Evolutionary conservation across 73 alveolate genomes (phyloP).

Genomic region (Urostyla sp.): DNA sequence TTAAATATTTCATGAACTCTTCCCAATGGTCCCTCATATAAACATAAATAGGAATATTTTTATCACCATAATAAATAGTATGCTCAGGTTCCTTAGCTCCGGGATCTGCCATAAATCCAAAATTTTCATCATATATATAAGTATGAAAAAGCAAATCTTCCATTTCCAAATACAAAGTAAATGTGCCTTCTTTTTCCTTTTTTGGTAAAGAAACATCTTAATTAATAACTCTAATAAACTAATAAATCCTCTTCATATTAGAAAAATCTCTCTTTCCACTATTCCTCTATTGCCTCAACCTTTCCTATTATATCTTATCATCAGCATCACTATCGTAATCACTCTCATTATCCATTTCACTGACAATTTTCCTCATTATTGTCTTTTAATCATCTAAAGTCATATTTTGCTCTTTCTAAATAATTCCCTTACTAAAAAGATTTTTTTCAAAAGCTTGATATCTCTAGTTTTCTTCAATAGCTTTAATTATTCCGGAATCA

Average conservation of each 20-base stretch:
- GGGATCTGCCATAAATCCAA: constrained; percentile 63
- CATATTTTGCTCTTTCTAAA: constrained; percentile 5
- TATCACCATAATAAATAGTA: constrained; percentile 31
- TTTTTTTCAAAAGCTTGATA: too few species aligned
- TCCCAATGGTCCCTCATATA: constrained; percentile 32
- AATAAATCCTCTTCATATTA: constrained; percentile 20
- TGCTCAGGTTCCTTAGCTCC: constrained; percentile 48
- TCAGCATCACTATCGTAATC: constrained; percentile 60
- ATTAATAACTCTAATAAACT: constrained; percentile 49
- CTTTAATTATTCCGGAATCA: neutral
- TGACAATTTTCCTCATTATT: neutral
- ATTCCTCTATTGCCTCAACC: neutral
- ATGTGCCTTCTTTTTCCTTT: constrained; percentile 33
- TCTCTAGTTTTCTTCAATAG: neutral
- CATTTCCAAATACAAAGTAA: constrained; percentile 59
- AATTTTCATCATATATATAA: constrained; percentile 60
- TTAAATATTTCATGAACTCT: constrained; percentile 35
- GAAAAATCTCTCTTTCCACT: neutral
- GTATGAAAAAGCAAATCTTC: constrained; percentile 59
- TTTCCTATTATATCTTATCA: neutral
- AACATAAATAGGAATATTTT: constrained; percentile 18
- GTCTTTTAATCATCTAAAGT: neutral
- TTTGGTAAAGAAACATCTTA: constrained; percentile 21
- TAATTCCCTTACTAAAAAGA: too few species aligned
- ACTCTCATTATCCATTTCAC: constrained; percentile 58